These are phyloP conservation scores for Hordeum marinum DNA, from an alignment of 176 grass and related monocot species.

Conservation along the genomic window DNA sequence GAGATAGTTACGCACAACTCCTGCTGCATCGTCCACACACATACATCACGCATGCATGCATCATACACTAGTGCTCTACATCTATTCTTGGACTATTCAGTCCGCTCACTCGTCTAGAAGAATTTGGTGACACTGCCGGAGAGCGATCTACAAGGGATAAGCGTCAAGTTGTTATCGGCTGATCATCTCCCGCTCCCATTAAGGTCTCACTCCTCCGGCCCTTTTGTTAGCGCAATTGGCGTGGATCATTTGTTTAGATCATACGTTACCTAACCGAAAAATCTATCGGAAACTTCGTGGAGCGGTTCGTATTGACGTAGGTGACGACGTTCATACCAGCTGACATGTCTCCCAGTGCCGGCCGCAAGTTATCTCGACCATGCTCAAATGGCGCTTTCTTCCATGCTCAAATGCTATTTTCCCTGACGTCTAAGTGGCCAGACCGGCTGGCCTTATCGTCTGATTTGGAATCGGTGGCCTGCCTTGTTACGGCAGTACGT, in stretches of 20 bases:
- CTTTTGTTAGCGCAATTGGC: background rate
- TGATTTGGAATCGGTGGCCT: background rate
- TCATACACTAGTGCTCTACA: background rate
- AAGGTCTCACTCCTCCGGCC: background rate
- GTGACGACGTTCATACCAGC: background rate
- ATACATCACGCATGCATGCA: background rate
- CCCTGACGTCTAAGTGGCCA: background rate
- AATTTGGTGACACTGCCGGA: background rate
- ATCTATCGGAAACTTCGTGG: background rate
- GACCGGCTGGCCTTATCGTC: conserved; percentile 17
- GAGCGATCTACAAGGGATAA: background rate
- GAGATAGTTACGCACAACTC: background rate
- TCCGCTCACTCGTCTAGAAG: background rate
- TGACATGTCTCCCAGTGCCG: conserved; percentile 17
- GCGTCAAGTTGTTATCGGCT: background rate
- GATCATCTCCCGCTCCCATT: background rate
- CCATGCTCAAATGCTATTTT: conserved; percentile 19
- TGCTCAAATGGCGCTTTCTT: conserved; percentile 1
- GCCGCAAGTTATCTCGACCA: background rate
- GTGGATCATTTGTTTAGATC: background rate
- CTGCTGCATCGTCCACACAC: background rate
- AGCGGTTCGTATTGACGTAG: conserved; percentile 3
- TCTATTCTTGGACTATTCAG: background rate
- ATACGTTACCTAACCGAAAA: background rate
- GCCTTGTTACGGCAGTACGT: conserved; percentile 33